Evolutionary conservation across 306 rosid genomes (phyloP).

Genomic region (Potentilla sterilis): DNA sequence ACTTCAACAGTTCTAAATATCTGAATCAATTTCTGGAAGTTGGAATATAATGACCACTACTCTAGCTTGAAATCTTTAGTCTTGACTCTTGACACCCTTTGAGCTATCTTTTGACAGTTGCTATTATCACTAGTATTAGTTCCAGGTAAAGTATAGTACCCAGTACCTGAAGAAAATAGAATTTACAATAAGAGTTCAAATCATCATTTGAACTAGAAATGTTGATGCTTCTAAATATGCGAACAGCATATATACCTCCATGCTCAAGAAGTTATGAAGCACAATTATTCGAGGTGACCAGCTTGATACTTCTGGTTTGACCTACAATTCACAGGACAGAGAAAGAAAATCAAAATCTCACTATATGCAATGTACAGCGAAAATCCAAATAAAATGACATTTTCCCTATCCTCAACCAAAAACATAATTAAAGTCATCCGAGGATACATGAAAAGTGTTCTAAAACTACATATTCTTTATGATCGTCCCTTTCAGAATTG

Average conservation of each 20-base stretch:
- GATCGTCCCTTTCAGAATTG: neutral
- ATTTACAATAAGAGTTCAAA: conserved; percentile 6
- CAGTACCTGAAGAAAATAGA: conserved; percentile 10
- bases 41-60: neutral
- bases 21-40: neutral
- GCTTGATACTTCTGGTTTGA: conserved; percentile 88
- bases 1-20: neutral
- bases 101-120: neutral
- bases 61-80: neutral
- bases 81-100: neutral
- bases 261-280: conserved; percentile 83
- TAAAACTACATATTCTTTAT: neutral
- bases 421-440: neutral
- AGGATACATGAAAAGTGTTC: neutral
- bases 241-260: conserved; percentile 52
- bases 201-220: conserved; percentile 17
- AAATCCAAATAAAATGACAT: neutral
- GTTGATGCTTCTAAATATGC: conserved; percentile 8
- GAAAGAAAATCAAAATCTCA: conserved; percentile 20
- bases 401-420: neutral
- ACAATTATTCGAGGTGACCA: conserved; percentile 92
- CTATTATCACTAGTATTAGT: conserved; percentile 2
- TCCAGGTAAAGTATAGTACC: neutral
- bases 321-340: conserved; percentile 37
- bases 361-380: conserved; percentile 7